Evolutionary conservation across 805 yeast genomes (phyloP), one percentile per base, ranked within the genome.

Genomic region (Pichia nanzhaoensis): DNA sequence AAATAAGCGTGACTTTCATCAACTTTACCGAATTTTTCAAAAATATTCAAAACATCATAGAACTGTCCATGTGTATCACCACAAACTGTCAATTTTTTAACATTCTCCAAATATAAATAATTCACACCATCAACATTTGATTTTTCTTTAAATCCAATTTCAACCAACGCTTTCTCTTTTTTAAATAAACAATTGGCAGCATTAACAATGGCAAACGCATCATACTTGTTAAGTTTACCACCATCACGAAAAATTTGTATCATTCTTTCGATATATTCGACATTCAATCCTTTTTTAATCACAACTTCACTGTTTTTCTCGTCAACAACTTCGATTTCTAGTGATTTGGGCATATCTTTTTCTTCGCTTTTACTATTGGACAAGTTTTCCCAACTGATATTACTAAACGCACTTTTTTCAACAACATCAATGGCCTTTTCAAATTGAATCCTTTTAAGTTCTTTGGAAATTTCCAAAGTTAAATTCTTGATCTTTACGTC

Each of bases 11-110:
- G 97, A 3, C 67, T 64, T 2, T 72, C 68, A 4, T 71, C 59
- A 0, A 91, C 95, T 54, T 71, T 65, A 14, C 98, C 98, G 58
- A 80, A 90, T 37, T 61, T 71, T 30, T 73, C 63, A 64, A 93
- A 91, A 43, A 93, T 73, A 59, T 89, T 83, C 56, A 91, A 65
- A 42, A 93, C 80, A 61, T 93, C 99, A 57, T 77, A 91, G 61
- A 84, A 89, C 65, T 93, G 99, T 34, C 99, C 99, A 63, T 93
- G 99, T 0, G 97, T 91, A 63, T 93, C 99, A 53, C 99, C 99
- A 55, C 95, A 93, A 9, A 93, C 85, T 1, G 97, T 87, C 39
- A 91, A 71, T 48, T 68, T 75, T 44, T 69, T 63, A 17, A 57
- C 60, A n/a, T 58, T 57, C 4, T 58, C 71, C 8, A 45, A 31